Evolutionary conservation across 2,329 filamentous ascomycete species (phyloP).

Genomic region (Pseudomassariella vexata): DNA sequence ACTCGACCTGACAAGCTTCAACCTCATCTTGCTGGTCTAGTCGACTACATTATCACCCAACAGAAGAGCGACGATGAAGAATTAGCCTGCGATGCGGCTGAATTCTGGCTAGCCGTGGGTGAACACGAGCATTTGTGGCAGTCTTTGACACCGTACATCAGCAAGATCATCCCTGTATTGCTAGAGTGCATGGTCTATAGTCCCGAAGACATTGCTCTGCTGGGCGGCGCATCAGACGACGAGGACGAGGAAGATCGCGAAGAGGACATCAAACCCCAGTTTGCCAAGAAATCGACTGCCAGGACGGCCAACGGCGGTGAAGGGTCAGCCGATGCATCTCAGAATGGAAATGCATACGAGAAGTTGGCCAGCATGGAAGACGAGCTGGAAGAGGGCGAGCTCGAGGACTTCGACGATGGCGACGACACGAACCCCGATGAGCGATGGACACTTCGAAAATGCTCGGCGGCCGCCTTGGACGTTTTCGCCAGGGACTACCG

Average conservation of each 20-base stretch:
- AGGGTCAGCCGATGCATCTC: constrained; percentile 42
- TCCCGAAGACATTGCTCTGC: constrained; percentile 81
- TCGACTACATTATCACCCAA: constrained; percentile 89
- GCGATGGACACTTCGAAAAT: constrained; percentile 92
- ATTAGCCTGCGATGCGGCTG: constrained; percentile 86
- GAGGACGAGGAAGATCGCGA: constrained; percentile 85
- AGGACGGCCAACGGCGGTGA: constrained; percentile 53
- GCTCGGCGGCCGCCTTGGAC: constrained; percentile 90
- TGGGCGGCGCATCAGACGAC: constrained; percentile 81
- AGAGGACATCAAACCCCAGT: constrained; percentile 88
- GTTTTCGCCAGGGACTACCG: constrained; percentile 90
- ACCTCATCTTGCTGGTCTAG: constrained; percentile 80
- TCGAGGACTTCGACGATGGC: constrained; percentile 68
- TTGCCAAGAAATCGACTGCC: constrained; percentile 65
- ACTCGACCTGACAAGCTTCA: constrained; percentile 83
- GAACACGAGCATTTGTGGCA: constrained; percentile 79
- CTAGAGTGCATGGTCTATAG: constrained; percentile 95
- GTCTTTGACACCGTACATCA: constrained; percentile 69
- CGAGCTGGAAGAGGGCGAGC: constrained; percentile 81
- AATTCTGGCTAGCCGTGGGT: constrained; percentile 94
- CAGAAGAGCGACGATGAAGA: constrained; percentile 86
- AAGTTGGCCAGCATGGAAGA: constrained; percentile 59
- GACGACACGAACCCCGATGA: constrained; percentile 83
- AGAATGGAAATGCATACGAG: constrained; percentile 50
- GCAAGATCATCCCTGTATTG: constrained; percentile 82